Conservation (phyloP, 257 asterid genomes). For the Solanum sitiens region DNA sequence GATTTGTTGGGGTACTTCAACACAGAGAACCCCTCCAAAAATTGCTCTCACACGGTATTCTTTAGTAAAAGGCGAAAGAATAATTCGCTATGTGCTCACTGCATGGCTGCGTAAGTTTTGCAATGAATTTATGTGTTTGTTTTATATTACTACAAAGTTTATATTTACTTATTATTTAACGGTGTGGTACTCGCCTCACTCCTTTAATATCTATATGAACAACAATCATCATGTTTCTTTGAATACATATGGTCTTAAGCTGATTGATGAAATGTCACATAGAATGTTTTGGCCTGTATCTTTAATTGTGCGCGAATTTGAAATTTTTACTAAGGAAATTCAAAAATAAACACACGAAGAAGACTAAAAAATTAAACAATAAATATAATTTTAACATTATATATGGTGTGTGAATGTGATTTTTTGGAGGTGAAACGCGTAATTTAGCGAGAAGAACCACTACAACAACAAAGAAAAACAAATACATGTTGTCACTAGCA, state of each 20-base stretch:
- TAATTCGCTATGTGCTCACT: background rate
- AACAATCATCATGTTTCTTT: no score
- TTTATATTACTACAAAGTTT: background rate
- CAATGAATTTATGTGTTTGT: no score
- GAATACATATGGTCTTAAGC: background rate
- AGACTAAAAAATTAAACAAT: no score
- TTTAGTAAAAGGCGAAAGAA: background rate
- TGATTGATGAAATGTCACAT: background rate
- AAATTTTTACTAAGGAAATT: background rate
- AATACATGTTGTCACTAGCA: no score
- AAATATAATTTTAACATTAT: no score
- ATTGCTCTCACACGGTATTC: background rate
- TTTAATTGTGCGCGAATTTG: background rate
- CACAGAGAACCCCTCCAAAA: background rate
- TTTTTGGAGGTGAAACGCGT: no score
- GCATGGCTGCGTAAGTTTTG: background rate
- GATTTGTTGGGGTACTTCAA: background rate
- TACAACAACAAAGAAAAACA: no score
- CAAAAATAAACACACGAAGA: no score
- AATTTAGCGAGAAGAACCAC: no score
- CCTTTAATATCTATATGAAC: background rate
- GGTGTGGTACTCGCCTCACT: background rate
- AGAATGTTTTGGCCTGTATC: background rate
- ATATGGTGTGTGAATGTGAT: no score
- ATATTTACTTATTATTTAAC: background rate